Evolutionary conservation across 768 basidiomycete species (phyloP), one percentile per base, ranked within the genome.

Genomic region (Clitopilus hobsonii): DNA sequence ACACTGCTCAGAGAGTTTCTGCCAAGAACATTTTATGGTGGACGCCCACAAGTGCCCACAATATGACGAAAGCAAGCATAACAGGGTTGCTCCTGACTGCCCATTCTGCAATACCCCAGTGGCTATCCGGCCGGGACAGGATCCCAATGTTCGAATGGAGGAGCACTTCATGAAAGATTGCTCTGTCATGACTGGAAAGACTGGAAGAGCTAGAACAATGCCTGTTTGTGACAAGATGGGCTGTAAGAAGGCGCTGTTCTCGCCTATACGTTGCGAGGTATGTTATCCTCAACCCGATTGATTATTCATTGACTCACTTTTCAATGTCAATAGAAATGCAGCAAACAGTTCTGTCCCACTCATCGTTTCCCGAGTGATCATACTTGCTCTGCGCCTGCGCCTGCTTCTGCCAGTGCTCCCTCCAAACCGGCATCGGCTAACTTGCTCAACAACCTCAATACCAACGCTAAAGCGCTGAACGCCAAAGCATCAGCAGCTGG

Each of bases 141-240:
- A 94, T 62, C 89, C 91, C 10, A 94, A 94, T 60, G 69, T 83
- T 38, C 80, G 84, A 49, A 91, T 94, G 87, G 90, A 93, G 60
- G 70, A 73, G 0, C 91, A 94, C 65, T 79, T 94, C 59, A 72
- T 64, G 22, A 74, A 63, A 0, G 85, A 86, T 45, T 93, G 91
- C 61, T 77, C 79, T 11, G 83, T 84, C 29, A 83, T 85, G 73
- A 88, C 84, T 0, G 89, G 89, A 6, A 83, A 76, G 65, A 68
- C 77, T 18, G 59, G 62, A 22, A 76, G 73, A 54, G 56, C 69
- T 29, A 76, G 69, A 56, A 73, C 81, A 16, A 74, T 74, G 56
- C 89, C 85, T 0, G 66, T 76, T 23, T 91, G 87, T 67, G 83
- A 81, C 1, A 71, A 75, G 61, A 71, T 69, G 13, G 85, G 75